These are phyloP conservation scores for Neonectria faginata DNA, from an alignment of 2,329 filamentous ascomycete genomes.

Conservation along the genomic window DNA sequence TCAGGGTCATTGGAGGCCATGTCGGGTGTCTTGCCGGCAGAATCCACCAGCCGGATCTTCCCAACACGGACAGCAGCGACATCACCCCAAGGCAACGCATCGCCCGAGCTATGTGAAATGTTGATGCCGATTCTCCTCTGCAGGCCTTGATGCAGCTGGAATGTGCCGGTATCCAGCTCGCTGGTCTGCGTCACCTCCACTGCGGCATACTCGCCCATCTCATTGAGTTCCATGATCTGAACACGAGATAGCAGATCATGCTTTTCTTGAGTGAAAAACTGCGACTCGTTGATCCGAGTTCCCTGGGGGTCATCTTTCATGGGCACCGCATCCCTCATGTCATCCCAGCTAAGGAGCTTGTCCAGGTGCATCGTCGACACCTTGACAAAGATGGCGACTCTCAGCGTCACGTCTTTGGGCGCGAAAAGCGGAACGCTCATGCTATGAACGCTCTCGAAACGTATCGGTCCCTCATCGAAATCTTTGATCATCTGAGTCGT, in stretches of 20 bases:
- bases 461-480: conserved; percentile 92
- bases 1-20: conserved; percentile 78
- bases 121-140: conserved; percentile 89
- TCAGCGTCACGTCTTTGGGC: conserved; percentile 78
- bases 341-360: conserved; percentile 97
- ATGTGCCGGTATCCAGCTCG: conserved; percentile 87
- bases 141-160: conserved; percentile 94
- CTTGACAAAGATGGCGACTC: conserved; percentile 91
- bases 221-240: conserved; percentile 91
- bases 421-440: conserved; percentile 88
- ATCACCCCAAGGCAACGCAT: conserved; percentile 89
- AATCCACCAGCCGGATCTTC: conserved; percentile 84
- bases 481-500: conserved; percentile 94
- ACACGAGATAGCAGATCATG: conserved; percentile 91
- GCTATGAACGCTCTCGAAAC: conserved; percentile 97
- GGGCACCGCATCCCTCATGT: conserved; percentile 85
- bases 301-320: conserved; percentile 66
- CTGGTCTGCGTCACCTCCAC: conserved; percentile 91
- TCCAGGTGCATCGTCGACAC: conserved; percentile 95
- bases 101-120: conserved; percentile 90
- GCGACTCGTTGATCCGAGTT: conserved; percentile 85
- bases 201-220: conserved; percentile 89
- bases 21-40: conserved; percentile 85
- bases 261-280: conserved; percentile 93
- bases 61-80: conserved; percentile 82